Conservation (phyloP, 495 filamentous ascomycete genomes). For the Trichodelitschia bisporula region DNA sequence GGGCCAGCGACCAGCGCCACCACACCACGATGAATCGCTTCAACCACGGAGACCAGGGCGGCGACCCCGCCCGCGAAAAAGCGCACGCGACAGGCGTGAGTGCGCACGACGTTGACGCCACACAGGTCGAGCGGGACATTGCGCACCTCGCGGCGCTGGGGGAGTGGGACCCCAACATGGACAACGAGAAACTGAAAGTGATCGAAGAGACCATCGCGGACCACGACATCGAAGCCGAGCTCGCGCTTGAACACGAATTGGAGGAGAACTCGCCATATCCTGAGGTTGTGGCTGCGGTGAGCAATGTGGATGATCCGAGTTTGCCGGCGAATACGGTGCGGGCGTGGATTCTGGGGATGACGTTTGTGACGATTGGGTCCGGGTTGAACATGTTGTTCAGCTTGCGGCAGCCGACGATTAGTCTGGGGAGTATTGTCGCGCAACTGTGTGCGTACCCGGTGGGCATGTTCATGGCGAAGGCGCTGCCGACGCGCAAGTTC, state of each 20-base stretch:
- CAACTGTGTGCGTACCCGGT: constrained; percentile 3
- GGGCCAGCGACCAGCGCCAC: too few relatives aligned
- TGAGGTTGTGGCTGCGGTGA: constrained; percentile 5
- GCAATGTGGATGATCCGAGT: constrained; percentile 3
- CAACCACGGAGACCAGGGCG: too few relatives aligned
- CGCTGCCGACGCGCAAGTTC: constrained; percentile 5
- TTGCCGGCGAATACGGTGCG: constrained; percentile 5
- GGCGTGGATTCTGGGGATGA: constrained; percentile 4
- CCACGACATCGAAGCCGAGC: too few relatives aligned
- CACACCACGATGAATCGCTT: too few relatives aligned
- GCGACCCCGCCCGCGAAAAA: too few relatives aligned
- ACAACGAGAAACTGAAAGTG: too few relatives aligned
- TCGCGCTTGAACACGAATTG: not conserved
- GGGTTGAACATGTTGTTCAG: constrained; percentile 1
- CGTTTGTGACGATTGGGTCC: not conserved
- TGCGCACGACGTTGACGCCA: too few relatives aligned
- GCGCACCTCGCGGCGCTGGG: too few relatives aligned
- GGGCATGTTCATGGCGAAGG: constrained; percentile 1
- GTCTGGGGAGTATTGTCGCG: constrained; percentile 1
- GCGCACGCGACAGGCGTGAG: too few relatives aligned
- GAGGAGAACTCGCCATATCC: constrained; percentile 1
- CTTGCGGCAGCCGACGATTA: constrained; percentile 1
- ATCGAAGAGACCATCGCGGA: too few relatives aligned
- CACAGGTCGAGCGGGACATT: too few relatives aligned
- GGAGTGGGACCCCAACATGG: too few relatives aligned